Percentiles rank a stretch among this genome's conserved stretches.
These are phyloP conservation scores for Paramyrothecium roridum DNA, from an alignment of 2,329 filamentous ascomycete species.

Conservation along the genomic window DNA sequence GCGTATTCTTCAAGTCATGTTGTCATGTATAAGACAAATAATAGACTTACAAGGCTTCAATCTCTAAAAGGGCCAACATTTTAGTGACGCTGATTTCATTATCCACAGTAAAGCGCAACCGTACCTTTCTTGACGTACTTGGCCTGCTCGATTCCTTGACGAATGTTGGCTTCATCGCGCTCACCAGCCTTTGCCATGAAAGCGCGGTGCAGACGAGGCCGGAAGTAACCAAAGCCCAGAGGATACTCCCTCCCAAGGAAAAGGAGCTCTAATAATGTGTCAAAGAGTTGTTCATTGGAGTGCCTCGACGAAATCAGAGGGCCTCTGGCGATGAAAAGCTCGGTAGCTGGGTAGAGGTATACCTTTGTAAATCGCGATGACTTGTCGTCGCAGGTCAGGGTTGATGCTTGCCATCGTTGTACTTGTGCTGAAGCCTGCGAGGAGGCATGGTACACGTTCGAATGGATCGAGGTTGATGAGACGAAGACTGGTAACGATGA, in stretches of 20 bases:
- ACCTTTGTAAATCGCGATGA: constrained; percentile 90
- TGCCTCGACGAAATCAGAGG: background rate
- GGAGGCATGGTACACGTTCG: background rate
- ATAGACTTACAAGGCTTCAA: constrained; percentile 78
- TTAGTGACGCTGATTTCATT: background rate
- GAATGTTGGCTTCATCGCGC: constrained; percentile 71
- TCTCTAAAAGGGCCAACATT: constrained; percentile 53
- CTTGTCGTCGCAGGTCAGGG: constrained; percentile 66
- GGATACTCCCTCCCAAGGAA: constrained; percentile 85
- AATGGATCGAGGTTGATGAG: no score
- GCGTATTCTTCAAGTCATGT: no score
- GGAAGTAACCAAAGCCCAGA: constrained; percentile 76
- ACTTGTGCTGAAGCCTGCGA: background rate
- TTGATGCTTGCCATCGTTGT: constrained; percentile 33
- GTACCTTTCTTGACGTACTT: constrained; percentile 92
- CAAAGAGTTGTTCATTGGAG: background rate
- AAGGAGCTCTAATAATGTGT: constrained; percentile 63
- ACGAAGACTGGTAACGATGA: constrained; percentile 1
- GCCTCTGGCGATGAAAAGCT: no score
- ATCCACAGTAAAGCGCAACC: background rate
- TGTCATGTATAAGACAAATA: no score
- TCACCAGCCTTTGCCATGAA: constrained; percentile 74
- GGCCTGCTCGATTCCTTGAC: constrained; percentile 70
- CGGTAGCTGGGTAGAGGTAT: no score
- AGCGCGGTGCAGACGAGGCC: constrained; percentile 75